Base-by-base conservation (phyloP, 1,139 yeast species). In the Pichia sp. region DNA sequence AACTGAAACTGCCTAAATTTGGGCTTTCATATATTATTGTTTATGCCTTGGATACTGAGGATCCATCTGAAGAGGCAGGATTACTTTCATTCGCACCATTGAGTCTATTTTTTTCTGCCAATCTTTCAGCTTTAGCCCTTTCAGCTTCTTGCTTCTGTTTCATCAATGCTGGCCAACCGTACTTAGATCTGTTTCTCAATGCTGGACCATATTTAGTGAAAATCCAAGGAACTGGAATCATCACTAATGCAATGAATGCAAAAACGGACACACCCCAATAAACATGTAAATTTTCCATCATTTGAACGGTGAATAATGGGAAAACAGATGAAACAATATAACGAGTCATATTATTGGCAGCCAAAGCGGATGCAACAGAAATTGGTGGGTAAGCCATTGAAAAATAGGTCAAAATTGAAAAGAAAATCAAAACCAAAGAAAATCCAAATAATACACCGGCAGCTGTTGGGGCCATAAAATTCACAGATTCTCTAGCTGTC, bases 201-300 rank as follows among this genome's bases (percentile, higher is more conserved):
- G 47, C 49, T 16, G 73, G 67, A 28, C 86, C 92, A 65, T 71
- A 77, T 42, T 62, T 66, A 44, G 68, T 72, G 57, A 79, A 79
- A 27, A 71, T 49, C 77, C 77, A 83, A 29, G 94, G 94, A 43
- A 84, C 81, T 11, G 85, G 77, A 39, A 81, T 66, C 82, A 84
- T 73, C 0, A 77, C 85, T 51, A 83, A 65, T 5, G 86, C 75
- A 55, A 84, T 71, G 54, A 84, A 81, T 1, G 84, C 94, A 61
- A 83, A 79, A 33, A 82, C 63, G 55, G 88, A 80, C 52, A 84
- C 73, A 10, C 90, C 94, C 95, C 94, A 85, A 55, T 77, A 85
- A 49, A 82, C 73, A 33, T 70, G 85, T 56, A 84, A 64, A 39
- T 72, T 76, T 32, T 72, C 63, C 61, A 82, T 81, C 94, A 85